Evolutionary conservation across 164 flowering plant genomes (phyloP).

Genomic region (Stephania yunnanensis): DNA sequence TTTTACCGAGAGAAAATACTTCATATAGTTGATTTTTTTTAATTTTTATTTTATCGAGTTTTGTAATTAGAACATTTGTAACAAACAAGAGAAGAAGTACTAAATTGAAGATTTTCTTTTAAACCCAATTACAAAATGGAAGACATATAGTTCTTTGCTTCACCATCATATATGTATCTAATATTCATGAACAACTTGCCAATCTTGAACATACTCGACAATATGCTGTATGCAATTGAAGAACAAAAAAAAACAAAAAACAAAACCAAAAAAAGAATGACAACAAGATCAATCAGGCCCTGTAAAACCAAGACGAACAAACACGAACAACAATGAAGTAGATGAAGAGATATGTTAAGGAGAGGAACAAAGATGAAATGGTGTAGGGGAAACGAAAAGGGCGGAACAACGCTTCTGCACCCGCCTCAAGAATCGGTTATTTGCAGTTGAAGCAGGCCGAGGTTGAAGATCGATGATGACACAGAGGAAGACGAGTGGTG

Average conservation of each 20-base stretch:
- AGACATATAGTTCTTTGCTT: background rate
- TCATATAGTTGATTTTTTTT: too few relatives aligned
- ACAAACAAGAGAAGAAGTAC: background rate
- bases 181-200: conserved; percentile 16
- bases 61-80: background rate
- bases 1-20: too few relatives aligned
- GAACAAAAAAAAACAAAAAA: conserved; percentile 7
- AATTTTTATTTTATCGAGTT: too few relatives aligned
- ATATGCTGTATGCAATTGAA: conserved; percentile 23
- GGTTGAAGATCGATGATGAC: conserved; percentile 43
- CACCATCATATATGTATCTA: background rate
- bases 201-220: conserved; percentile 7
- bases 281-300: conserved; percentile 29
- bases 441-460: conserved; percentile 62
- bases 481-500: background rate
- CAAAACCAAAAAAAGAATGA: conserved; percentile 10
- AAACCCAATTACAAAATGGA: background rate
- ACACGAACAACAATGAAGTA: conserved; percentile 1
- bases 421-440: conserved; percentile 32
- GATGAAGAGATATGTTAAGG: background rate
- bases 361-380: background rate
- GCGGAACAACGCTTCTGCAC: conserved; percentile 59
- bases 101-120: background rate
- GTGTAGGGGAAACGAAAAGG: background rate
- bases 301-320: conserved; percentile 11